phyloP scores from a whole-genome alignment of 164 flowering plant species.

The Tetracentron sinense region DNA sequence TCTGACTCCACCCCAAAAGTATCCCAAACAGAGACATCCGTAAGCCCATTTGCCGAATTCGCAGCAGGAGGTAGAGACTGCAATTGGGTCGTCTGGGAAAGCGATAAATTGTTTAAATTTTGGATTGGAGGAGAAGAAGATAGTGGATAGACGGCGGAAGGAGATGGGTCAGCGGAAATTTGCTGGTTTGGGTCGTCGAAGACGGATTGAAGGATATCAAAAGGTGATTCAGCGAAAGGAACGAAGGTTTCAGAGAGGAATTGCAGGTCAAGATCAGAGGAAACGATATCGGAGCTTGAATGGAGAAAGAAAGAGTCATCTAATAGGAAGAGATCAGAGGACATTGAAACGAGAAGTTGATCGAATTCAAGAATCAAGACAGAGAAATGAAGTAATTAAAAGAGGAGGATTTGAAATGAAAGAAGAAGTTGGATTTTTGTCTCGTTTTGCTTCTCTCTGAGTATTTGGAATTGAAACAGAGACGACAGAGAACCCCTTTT shows the following conservation, averaged over 20 bases:
- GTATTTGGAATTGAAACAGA: no score
- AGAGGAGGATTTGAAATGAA: no score
- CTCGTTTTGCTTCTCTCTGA: no score
- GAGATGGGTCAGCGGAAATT: constrained; percentile 12
- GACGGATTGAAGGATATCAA: constrained; percentile 21
- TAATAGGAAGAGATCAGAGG: constrained; percentile 43
- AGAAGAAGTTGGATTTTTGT: no score
- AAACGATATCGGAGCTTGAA: constrained; percentile 11
- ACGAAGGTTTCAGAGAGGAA: constrained; percentile 43
- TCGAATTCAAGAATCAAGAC: not conserved
- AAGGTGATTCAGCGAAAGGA: constrained; percentile 32
- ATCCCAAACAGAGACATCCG: constrained; percentile 18
- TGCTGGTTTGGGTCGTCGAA: constrained; percentile 14
- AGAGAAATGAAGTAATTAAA: not conserved
- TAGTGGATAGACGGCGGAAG: constrained; percentile 8
- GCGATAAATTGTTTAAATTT: constrained; percentile 37
- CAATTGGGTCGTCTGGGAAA: constrained; percentile 20
- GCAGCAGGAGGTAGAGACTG: constrained; percentile 11
- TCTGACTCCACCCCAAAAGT: constrained; percentile 35
- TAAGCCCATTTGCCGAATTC: constrained; percentile 16
- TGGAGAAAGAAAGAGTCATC: constrained; percentile 27
- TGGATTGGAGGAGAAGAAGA: constrained; percentile 57
- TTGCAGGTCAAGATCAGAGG: constrained; percentile 13
- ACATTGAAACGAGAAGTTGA: constrained; percentile 38
- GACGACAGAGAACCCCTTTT: no score